Conservation (phyloP, 1,284 basidiomycete genomes). For the Malassezia dermatis region DNA sequence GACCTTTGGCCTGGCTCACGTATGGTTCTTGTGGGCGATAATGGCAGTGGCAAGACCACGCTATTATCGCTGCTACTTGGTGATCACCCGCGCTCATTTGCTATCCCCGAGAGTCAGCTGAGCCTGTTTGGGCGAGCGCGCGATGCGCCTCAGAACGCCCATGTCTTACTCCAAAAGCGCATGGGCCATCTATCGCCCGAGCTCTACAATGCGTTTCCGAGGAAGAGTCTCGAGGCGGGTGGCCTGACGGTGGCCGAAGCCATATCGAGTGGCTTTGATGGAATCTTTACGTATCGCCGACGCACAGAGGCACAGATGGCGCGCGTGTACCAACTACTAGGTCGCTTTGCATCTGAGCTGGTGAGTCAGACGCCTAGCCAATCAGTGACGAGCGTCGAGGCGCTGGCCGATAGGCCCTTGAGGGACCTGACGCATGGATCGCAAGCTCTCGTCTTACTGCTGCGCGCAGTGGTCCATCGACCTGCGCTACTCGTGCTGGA, state of each 20-base stretch:
- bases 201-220: constrained; percentile 77
- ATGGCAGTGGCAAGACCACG: constrained; percentile 78
- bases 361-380: neutral
- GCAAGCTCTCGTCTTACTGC: constrained; percentile 38
- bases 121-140: constrained; percentile 30
- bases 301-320: constrained; percentile 16
- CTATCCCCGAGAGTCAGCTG: constrained; percentile 48
- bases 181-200: constrained; percentile 75
- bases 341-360: constrained; percentile 26
- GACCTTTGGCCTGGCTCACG: constrained; percentile 22
- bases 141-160: constrained; percentile 33
- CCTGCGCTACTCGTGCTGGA: constrained; percentile 39
- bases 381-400: neutral
- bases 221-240: constrained; percentile 22
- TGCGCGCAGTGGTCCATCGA: constrained; percentile 33
- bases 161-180: constrained; percentile 22
- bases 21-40: constrained; percentile 48
- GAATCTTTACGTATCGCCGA: constrained; percentile 26
- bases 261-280: constrained; percentile 36
- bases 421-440: constrained; percentile 26
- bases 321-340: constrained; percentile 19
- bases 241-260: constrained; percentile 36
- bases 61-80: constrained; percentile 82
- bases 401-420: constrained; percentile 20
- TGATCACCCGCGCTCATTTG: constrained; percentile 84